Base-by-base conservation (phyloP, 1,139 yeast genomes). In the Kodamaea alishanica region DNA sequence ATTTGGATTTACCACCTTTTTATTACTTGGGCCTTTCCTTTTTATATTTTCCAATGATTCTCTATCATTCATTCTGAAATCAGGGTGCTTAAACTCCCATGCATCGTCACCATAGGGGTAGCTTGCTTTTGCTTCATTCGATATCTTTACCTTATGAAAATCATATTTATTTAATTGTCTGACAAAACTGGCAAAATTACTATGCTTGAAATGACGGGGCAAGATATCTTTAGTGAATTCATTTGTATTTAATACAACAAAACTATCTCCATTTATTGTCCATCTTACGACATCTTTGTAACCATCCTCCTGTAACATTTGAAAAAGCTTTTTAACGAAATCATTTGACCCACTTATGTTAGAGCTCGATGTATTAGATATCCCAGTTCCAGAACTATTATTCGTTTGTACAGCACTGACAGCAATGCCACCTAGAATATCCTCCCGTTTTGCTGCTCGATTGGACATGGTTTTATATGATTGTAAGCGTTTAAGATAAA, bases 31-130 rank as follows among this genome's bases (percentile, higher is more conserved):
- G 0, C 87, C 86, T 56, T 87, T 88, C 31, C 96, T 64, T 51
- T 82, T 84, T 54, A 88, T 88, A 47, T 84, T 82, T 39, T 86
- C 94, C 36, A 89, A 69, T 11, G 85, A 77, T 20, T 79, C 81
- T 40, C 77, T 67, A 54, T 85, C 87, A 58, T 86, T 80, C 31
- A 77, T 75, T 48, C 77, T 76, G 60, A 92, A 92, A 48, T 82
- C 89, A 0, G 96, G 95, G 58, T 92, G 97, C 56, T 81, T 81
- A 65, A 92, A 92, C 57, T 90, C 97, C 97, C 97, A 92, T 20
- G 92, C 82, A 56, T 83, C 82, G 44, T 85, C 94, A 29, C 90
- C 88, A 51, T 82, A 84, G 38, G 77, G 75, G 45, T 69, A 67
- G 34, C 67, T 67, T 45, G 65, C 69, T 43, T 70, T 70, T 41